phyloP scores from a whole-genome alignment of 2,329 filamentous ascomycete species.

The Calonectria hawksworthii region DNA sequence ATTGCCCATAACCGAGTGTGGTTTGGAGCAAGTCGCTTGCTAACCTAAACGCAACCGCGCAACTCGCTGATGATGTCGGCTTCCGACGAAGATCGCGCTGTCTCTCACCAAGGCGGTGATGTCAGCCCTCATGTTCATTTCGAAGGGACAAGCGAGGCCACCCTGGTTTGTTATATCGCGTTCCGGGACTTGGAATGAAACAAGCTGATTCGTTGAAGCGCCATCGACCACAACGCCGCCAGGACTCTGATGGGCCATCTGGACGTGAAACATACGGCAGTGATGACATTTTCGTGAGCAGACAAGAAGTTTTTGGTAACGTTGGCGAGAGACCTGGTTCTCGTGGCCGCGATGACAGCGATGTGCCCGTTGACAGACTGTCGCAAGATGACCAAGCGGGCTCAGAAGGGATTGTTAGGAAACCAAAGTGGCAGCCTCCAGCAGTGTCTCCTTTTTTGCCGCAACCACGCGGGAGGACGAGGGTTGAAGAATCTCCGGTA shows the following conservation, averaged over 20 bases:
- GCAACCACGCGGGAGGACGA: not conserved
- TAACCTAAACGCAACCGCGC: not conserved
- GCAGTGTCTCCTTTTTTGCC: not conserved
- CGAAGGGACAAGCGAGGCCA: not conserved
- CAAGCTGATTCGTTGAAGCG: conserved; percentile 27
- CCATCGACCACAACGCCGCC: conserved; percentile 15
- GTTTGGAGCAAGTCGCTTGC: not conserved
- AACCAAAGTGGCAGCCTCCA: not conserved
- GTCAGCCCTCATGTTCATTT: not conserved
- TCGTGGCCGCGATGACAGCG: not conserved
- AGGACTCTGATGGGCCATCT: conserved; percentile 12
- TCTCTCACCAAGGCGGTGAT: not conserved
- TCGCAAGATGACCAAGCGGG: not conserved
- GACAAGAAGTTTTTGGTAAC: not conserved
- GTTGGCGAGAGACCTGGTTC: not conserved
- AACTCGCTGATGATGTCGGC: not conserved
- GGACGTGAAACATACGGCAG: conserved; percentile 31
- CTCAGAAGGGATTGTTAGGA: not conserved
- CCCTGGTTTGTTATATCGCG: not conserved
- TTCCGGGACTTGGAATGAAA: not conserved
- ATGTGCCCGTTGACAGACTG: not conserved
- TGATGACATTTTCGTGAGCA: not conserved
- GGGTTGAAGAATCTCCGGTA: not conserved
- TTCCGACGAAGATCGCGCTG: not conserved
- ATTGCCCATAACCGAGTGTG: not conserved